These are phyloP conservation scores for Ceratobasidium sp. DNA, from an alignment of 1,284 basidiomycete species.

Conservation along the genomic window DNA sequence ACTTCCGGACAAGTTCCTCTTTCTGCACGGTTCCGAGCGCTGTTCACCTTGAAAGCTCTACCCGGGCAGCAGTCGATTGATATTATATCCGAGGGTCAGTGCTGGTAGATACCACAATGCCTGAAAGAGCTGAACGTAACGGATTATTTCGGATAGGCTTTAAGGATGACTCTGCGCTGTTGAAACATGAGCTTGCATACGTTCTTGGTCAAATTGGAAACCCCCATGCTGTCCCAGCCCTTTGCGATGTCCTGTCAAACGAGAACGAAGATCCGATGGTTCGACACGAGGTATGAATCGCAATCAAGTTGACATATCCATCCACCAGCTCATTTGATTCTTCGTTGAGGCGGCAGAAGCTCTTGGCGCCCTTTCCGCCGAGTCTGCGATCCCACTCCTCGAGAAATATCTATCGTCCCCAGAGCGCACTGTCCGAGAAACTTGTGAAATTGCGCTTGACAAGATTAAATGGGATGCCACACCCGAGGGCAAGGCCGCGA, in stretches of 20 bases:
- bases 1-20: constrained; percentile 73
- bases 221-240: constrained; percentile 73
- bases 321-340: background rate
- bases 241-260: constrained; percentile 79
- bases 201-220: constrained; percentile 92
- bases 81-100: constrained; percentile 83
- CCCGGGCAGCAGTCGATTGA: constrained; percentile 71
- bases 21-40: constrained; percentile 87
- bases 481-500: constrained; percentile 50
- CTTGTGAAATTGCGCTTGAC: constrained; percentile 95
- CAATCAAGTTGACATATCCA: constrained; percentile 30
- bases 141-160: constrained; percentile 64
- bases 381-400: constrained; percentile 72
- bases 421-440: constrained; percentile 88
- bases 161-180: constrained; percentile 82
- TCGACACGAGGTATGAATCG: constrained; percentile 90
- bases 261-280: constrained; percentile 92
- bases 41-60: constrained; percentile 93
- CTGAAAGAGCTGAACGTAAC: background rate
- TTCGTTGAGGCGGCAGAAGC: constrained; percentile 95
- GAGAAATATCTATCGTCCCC: constrained; percentile 75
- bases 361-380: constrained; percentile 89
- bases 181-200: constrained; percentile 98
- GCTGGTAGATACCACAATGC: background rate
- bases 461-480: constrained; percentile 92